These are phyloP conservation scores for Lachnellula suecica DNA, from an alignment of 2,329 filamentous ascomycete species.

Conservation along the genomic window DNA sequence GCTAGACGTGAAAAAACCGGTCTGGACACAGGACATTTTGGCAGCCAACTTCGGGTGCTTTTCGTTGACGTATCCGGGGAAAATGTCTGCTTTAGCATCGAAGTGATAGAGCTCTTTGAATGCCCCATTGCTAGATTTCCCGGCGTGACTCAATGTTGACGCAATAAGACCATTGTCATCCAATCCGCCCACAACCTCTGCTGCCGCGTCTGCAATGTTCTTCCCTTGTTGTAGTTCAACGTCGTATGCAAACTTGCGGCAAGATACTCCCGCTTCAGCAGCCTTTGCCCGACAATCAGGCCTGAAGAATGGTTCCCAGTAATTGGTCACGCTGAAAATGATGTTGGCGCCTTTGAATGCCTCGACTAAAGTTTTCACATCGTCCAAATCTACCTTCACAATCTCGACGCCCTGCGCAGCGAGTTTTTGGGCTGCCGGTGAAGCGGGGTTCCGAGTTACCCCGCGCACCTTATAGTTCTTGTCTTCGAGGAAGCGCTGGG, in stretches of 20 bases:
- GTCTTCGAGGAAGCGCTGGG: constrained; percentile 42
- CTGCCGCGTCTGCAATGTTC: constrained; percentile 56
- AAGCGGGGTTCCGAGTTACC: constrained; percentile 45
- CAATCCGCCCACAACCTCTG: constrained; percentile 38
- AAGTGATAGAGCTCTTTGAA: constrained; percentile 52
- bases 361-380: constrained; percentile 16
- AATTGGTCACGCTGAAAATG: constrained; percentile 40
- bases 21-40: constrained; percentile 45
- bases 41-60: constrained; percentile 43
- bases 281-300: constrained; percentile 18
- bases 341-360: constrained; percentile 38
- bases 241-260: constrained; percentile 35
- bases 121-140: constrained; percentile 44
- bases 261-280: constrained; percentile 33
- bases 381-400: constrained; percentile 30
- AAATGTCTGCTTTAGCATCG: constrained; percentile 52
- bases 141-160: constrained; percentile 51
- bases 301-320: constrained; percentile 17
- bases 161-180: constrained; percentile 37
- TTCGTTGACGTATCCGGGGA: constrained; percentile 41
- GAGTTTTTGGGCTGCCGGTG: constrained; percentile 39
- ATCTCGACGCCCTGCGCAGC: constrained; percentile 44
- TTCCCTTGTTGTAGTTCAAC: constrained; percentile 50
- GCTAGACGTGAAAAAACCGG: constrained; percentile 39
- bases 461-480: constrained; percentile 45